A percentile compares a stretch with the other conserved stretches of the same genome.
These are phyloP conservation scores for Sclerotinia minor DNA, from an alignment of 2,329 filamentous ascomycete species.

Conservation along the genomic window DNA sequence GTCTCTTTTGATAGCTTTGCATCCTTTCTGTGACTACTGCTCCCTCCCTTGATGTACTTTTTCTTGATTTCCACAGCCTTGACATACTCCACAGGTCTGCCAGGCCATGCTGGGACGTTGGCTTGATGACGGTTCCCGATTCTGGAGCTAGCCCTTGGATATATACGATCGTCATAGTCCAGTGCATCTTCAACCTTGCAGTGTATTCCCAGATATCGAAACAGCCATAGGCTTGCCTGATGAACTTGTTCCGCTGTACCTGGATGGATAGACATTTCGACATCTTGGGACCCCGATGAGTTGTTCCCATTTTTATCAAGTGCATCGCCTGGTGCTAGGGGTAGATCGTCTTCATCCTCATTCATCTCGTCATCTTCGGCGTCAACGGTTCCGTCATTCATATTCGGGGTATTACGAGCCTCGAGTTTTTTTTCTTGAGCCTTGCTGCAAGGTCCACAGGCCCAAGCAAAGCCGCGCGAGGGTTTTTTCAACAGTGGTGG, in stretches of 20 bases:
- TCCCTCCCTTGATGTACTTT: conserved; percentile 60
- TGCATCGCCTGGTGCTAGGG: conserved; percentile 50
- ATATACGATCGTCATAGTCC: conserved; percentile 96
- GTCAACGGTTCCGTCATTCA: conserved; percentile 65
- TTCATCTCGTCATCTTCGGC: conserved; percentile 62
- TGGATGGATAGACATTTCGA: conserved; percentile 55
- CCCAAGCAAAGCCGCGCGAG: conserved; percentile 96
- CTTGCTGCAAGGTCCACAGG: conserved; percentile 91
- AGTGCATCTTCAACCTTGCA: conserved; percentile 93
- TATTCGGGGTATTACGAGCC: conserved; percentile 78
- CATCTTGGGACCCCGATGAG: conserved; percentile 57
- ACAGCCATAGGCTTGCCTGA: conserved; percentile 93
- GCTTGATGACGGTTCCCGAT: conserved; percentile 91
- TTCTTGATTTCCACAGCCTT: conserved; percentile 86
- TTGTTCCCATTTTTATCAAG: conserved; percentile 57
- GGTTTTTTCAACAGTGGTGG: conserved; percentile 93
- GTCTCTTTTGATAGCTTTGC: conserved; percentile 77
- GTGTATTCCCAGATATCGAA: conserved; percentile 92
- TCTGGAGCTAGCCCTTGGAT: conserved; percentile 90
- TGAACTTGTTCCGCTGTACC: conserved; percentile 85
- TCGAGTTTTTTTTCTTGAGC: conserved; percentile 93
- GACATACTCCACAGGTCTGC: conserved; percentile 83
- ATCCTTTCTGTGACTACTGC: conserved; percentile 64
- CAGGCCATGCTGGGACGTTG: conserved; percentile 80
- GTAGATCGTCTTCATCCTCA: conserved; percentile 73